Percentiles rank a stretch among this genome's conserved stretches.
phyloP scores from a whole-genome alignment of 306 rosid genomes.

The Acacia acuminata region DNA sequence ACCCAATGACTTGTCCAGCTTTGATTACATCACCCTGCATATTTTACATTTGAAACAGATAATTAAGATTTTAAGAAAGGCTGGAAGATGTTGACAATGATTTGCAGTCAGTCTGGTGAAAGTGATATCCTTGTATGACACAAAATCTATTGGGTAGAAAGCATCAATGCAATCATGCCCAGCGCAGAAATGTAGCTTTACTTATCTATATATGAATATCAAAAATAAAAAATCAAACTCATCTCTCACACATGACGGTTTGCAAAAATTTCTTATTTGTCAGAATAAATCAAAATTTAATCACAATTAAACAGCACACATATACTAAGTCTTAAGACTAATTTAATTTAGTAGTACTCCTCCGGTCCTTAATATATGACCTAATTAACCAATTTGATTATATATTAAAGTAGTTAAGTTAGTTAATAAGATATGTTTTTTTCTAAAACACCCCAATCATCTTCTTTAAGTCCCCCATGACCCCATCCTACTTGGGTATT shows the following conservation, averaged over 20 bases:
- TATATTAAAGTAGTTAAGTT: no score
- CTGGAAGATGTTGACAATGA: conserved; percentile 5
- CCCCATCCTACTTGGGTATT: no score
- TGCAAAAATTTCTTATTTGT: background rate
- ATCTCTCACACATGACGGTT: conserved; percentile 19
- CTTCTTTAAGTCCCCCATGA: no score
- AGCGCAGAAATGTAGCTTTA: conserved; percentile 18
- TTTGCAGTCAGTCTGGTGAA: conserved; percentile 17
- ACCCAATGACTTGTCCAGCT: conserved; percentile 77
- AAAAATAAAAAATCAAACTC: conserved; percentile 2
- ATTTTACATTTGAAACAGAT: conserved; percentile 30
- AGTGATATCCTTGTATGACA: background rate
- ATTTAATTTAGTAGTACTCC: background rate
- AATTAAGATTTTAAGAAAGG: conserved; percentile 15
- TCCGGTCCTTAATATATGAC: no score
- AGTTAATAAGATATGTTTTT: no score
- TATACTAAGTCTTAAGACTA: background rate
- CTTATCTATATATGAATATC: conserved; percentile 10
- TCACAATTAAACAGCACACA: background rate
- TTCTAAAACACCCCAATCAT: no score
- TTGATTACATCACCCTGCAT: conserved; percentile 67
- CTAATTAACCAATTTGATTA: no score
- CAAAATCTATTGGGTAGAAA: background rate
- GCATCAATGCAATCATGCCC: background rate
- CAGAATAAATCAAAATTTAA: conserved; percentile 9